A percentile compares a stretch with the other conserved stretches of the same genome.
Conservation (phyloP, 139 green algal species). For the Closterium sp. region DNA sequence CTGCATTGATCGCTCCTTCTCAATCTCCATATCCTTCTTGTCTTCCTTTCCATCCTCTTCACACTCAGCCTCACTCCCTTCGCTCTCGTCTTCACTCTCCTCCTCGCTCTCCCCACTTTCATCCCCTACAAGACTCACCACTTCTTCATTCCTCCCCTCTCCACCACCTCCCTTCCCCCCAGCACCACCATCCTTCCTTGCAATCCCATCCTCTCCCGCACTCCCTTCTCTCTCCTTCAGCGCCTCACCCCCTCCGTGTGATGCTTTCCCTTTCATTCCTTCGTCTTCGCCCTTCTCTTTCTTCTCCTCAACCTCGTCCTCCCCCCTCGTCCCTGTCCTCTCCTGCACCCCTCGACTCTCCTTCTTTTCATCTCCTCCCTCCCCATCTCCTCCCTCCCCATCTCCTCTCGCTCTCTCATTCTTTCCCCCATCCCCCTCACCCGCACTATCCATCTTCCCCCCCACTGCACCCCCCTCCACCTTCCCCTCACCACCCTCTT, state of each 20-base stretch:
- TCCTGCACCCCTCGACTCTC: background rate
- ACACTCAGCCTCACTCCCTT: background rate
- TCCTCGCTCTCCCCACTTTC: background rate
- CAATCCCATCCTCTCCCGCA: too few species aligned
- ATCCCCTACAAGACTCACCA: background rate
- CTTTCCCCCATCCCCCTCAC: too few species aligned
- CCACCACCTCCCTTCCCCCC: too few species aligned
- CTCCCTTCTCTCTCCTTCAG: too few species aligned
- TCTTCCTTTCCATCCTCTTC: background rate
- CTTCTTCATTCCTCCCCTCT: background rate
- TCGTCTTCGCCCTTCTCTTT: too few species aligned
- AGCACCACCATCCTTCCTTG: too few species aligned
- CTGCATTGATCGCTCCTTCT: background rate
- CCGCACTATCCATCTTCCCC: too few species aligned
- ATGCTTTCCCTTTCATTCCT: too few species aligned
- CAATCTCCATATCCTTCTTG: background rate
- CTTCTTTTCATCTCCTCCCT: background rate
- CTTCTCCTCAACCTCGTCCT: too few species aligned
- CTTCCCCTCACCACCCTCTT: background rate
- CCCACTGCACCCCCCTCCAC: background rate
- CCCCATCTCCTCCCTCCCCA: background rate
- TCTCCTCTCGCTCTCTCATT: too few species aligned
- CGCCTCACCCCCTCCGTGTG: too few species aligned
- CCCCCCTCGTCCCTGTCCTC: background rate
- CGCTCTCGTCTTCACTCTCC: too few species aligned